A percentile compares a stretch with the other conserved stretches of the same genome.
Conservation (phyloP, 1,139 yeast species). For the Debaryomyces robertsiae region DNA sequence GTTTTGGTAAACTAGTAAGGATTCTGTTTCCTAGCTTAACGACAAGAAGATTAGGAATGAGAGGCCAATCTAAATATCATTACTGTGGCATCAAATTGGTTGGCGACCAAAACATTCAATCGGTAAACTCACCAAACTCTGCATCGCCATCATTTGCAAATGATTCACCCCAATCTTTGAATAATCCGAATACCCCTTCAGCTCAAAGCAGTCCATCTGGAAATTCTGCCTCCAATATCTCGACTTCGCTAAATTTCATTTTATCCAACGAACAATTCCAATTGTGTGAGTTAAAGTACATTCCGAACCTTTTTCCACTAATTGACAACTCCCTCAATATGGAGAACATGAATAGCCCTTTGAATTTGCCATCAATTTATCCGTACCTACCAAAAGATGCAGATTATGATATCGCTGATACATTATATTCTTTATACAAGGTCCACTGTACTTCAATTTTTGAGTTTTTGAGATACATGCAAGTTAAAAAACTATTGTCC, state of each 20-base stretch:
- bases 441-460: conserved; percentile 64
- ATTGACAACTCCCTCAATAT: conserved; percentile 26
- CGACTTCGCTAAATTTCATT: conserved; percentile 11
- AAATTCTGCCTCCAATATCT: conserved; percentile 16
- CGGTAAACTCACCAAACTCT: conserved; percentile 28
- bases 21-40: conserved; percentile 72
- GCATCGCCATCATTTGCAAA: conserved; percentile 22
- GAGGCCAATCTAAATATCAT: conserved; percentile 90
- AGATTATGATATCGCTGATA: conserved; percentile 63
- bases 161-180: conserved; percentile 20
- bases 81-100: conserved; percentile 79
- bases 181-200: conserved; percentile 30
- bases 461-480: conserved; percentile 69
- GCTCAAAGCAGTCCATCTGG: conserved; percentile 24
- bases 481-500: conserved; percentile 59
- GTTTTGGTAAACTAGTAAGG: conserved; percentile 82
- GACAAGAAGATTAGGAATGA: conserved; percentile 82
- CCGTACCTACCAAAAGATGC: conserved; percentile 51
- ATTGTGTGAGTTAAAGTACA: conserved; percentile 29
- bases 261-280: conserved; percentile 12
- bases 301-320: conserved; percentile 40
- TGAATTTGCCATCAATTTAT: conserved; percentile 55
- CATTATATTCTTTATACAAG: conserved; percentile 61
- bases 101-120: conserved; percentile 45
- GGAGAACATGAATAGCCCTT: conserved; percentile 29